A percentile compares a stretch with the other conserved stretches of the same genome.
Evolutionary conservation across 1,284 basidiomycete genomes (phyloP).

Genomic region (Cutaneotrichosporon cavernicola): DNA sequence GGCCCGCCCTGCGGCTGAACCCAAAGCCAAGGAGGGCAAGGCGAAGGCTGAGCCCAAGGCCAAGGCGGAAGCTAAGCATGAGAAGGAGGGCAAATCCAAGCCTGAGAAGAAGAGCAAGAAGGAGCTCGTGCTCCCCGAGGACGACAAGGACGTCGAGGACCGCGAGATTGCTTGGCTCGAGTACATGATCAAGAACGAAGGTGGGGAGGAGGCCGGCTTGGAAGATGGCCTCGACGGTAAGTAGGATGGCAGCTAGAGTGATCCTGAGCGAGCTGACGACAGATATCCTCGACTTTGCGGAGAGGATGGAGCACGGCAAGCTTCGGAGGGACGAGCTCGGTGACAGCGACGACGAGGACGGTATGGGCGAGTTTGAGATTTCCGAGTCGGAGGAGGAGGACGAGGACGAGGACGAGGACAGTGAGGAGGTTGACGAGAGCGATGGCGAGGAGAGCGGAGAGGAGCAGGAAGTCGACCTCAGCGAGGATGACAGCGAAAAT

Average conservation of each 20-base stretch:
- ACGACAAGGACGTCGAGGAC: slow-evolving; percentile 62
- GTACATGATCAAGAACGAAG: slow-evolving; percentile 60
- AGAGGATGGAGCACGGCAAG: slow-evolving; percentile 40
- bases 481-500: slow-evolving; percentile 6
- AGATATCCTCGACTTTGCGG: slow-evolving; percentile 58
- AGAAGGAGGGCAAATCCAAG: slow-evolving; percentile 18
- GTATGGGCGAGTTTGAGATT: slow-evolving; percentile 14
- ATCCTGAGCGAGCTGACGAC: slow-evolving; percentile 37
- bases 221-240: slow-evolving; percentile 62
- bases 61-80: slow-evolving; percentile 29
- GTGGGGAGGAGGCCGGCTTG: slow-evolving; percentile 39
- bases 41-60: slow-evolving; percentile 18
- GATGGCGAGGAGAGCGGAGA: slow-evolving; percentile 14
- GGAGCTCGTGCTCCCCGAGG: slow-evolving; percentile 43
- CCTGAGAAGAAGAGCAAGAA: slow-evolving; percentile 29
- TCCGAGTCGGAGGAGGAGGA: slow-evolving; percentile 17
- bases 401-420: slow-evolving; percentile 15
- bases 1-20: background rate
- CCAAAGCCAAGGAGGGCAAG: slow-evolving; percentile 7
- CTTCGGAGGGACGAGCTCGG: slow-evolving; percentile 15
- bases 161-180: slow-evolving; percentile 75
- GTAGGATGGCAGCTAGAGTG: slow-evolving; percentile 40
- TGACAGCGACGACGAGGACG: slow-evolving; percentile 14
- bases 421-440: slow-evolving; percentile 11
- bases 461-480: slow-evolving; percentile 20